A percentile compares a stretch with the other conserved stretches of the same genome.
phyloP scores from a whole-genome alignment of 2,329 filamentous ascomycete genomes.

The Whalleya microplaca region DNA sequence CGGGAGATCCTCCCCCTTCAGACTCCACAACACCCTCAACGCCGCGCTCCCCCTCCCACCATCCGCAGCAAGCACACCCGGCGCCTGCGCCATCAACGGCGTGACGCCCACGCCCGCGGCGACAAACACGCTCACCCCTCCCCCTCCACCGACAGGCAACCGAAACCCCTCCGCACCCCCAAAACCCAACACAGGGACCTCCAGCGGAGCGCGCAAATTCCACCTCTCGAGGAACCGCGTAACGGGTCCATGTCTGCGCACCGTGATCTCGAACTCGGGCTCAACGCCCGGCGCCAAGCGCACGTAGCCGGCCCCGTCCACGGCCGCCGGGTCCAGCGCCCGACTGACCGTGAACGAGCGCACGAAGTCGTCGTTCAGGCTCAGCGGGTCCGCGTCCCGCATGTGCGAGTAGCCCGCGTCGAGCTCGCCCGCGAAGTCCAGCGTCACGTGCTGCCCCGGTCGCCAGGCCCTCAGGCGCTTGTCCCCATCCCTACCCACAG shows the following conservation, averaged over 20 bases:
- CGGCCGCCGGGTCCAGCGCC: no score
- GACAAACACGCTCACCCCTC: conserved; percentile 60
- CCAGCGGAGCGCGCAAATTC: conserved; percentile 56
- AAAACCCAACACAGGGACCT: conserved; percentile 72
- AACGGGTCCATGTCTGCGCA: conserved; percentile 68
- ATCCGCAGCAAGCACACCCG: conserved; percentile 52
- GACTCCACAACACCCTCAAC: conserved; percentile 70
- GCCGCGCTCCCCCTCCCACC: conserved; percentile 37
- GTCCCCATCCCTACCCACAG: not conserved
- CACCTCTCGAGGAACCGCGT: conserved; percentile 68
- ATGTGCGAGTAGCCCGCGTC: conserved; percentile 80
- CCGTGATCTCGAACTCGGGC: conserved; percentile 71
- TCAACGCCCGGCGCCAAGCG: conserved; percentile 31
- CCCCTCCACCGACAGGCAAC: conserved; percentile 29
- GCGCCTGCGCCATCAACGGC: conserved; percentile 73
- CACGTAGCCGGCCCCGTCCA: conserved; percentile 12
- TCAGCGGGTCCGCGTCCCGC: conserved; percentile 77
- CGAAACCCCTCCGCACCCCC: conserved; percentile 61
- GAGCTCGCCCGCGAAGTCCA: conserved; percentile 72
- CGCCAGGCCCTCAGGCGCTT: conserved; percentile 52
- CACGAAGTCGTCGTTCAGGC: conserved; percentile 82
- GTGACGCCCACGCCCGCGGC: conserved; percentile 85
- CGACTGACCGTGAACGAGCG: conserved; percentile 84
- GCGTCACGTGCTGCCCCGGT: conserved; percentile 76
- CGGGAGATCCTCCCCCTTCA: conserved; percentile 63